A percentile compares a stretch with the other conserved stretches of the same genome.
These are phyloP conservation scores for Leccinum broughii DNA, from an alignment of 768 basidiomycete species.

Conservation along the genomic window DNA sequence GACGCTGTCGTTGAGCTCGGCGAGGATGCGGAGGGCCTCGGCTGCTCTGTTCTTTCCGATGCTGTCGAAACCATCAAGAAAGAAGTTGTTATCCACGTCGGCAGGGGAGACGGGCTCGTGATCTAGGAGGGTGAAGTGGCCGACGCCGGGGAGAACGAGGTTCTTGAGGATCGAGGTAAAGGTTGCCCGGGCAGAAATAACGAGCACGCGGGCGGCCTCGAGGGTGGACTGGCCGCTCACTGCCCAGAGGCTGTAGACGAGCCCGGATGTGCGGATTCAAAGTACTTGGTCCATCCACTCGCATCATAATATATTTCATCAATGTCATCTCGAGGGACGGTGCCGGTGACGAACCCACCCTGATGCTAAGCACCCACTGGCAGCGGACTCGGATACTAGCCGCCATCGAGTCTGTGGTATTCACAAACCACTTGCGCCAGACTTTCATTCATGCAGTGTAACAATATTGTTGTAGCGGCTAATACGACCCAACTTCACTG, in stretches of 20 bases:
- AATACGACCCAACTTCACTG: no score
- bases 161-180: constrained; percentile 89
- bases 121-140: constrained; percentile 91
- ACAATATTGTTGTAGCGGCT: no score
- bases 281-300: no score
- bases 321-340: no score
- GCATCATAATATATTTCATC: no score
- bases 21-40: constrained; percentile 74
- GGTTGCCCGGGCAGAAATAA: constrained; percentile 80
- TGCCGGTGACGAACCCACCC: no score
- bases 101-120: constrained; percentile 18
- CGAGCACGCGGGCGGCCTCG: constrained; percentile 78
- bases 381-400: no score
- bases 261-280: no score
- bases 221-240: constrained; percentile 76
- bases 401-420: no score
- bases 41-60: constrained; percentile 78
- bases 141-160: constrained; percentile 92
- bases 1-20: constrained; percentile 88
- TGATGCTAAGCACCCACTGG: no score
- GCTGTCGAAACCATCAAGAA: constrained; percentile 56
- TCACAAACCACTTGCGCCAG: no score
- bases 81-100: constrained; percentile 81
- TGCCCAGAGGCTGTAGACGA: constrained; percentile 76
- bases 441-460: no score